Base-by-base conservation (phyloP, 805 yeast species). In the Myxozyma lipomycoides region DNA sequence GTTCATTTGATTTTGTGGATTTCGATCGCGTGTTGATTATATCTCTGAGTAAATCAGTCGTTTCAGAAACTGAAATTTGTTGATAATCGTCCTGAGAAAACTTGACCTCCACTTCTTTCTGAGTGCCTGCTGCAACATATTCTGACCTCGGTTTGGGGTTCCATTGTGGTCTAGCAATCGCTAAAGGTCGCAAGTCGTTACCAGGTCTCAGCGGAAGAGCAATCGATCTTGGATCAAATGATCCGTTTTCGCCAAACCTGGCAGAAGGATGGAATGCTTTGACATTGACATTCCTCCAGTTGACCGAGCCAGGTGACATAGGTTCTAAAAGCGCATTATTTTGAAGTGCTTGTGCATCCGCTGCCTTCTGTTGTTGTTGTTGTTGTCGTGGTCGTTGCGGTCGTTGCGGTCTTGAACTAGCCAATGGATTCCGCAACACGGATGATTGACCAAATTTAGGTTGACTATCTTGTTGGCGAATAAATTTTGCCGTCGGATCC, bases 391-490 rank as follows among this genome's bases (percentile, higher is more conserved):
- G n/a, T 6, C 18, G 10, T 5, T 36, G 45, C 7, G 56, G 52
- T 17, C 19, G 22, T 18, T 43, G 21, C 3, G 40, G 32, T 5
- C 54, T 48, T 1, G 53, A 21, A 5, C 23, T 10, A 4, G 52
- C 48, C 22, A 53, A 44, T 2, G 56, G 56, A 39, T 51, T 53
- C 23, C 42, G 47, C 23, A 52, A 30, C 21, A 47, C 47, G 10
- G 58, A 44, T n/a, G 50, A 18, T 22, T 52, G 43, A 7, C 51
- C 57, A 22, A 55, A 52, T 15, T 26, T 42, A 23, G 48, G 52
- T 7, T 17, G 35, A n/a, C 19, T 41, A 19, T 38, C 32, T 28
- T 19, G 30, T 39, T 12, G 34, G 43, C n/a, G 21, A 43, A 5
- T 24, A 15, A 35, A 35, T 15, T 35, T 35, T 6, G 38, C 38